Evolutionary conservation across 495 filamentous ascomycete species (phyloP), one percentile per base, ranked within the genome.

Genomic region (Daldinia concentrica): DNA sequence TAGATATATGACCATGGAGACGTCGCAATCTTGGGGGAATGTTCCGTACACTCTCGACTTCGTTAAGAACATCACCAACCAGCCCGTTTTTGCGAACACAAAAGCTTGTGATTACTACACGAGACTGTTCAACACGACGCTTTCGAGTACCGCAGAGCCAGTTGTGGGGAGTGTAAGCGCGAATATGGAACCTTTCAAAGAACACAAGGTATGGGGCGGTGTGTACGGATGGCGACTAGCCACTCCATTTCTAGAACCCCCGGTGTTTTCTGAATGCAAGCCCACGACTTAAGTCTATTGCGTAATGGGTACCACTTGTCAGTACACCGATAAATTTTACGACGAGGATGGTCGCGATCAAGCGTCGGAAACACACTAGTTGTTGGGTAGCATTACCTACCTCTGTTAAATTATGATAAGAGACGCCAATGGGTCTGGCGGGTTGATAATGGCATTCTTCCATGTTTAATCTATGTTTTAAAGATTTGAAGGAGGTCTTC

Each of bases 41-140:
- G 72, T 67, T 29, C 76, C 81, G 11, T 83, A 78, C 60, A 72
- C 79, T 0, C 57, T 83, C 39, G 72, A 73, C 2, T 75, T 82
- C 22, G 77, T 83, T 59, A 73, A 66, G 39, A 81, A 80, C 60
- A 74, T 82, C 26, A 83, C 81, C 7, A 83, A 82, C 74, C 81
- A 83, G 60, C 80, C 80, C 14, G 80, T 74, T 14, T 83, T 82
- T 64, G 78, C 79, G 32, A 78, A 79, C 58, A 72, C 76, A 0
- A 63, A 62, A 1, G 51, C 73, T 0, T 83, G 81, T 70, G 80
- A 82, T 64, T 76, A 80, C 55, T 82, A 80, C 74, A 72, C 74
- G 51, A 76, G 81, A 0, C 58, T 82, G 19, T 83, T 80, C 71
- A 77, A 82, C 68, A 80, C 80, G 11, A 58, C 77, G 66, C 77